These are phyloP conservation scores for Singerocomus inundabilis DNA, from an alignment of 1,284 basidiomycete species.

Conservation along the genomic window DNA sequence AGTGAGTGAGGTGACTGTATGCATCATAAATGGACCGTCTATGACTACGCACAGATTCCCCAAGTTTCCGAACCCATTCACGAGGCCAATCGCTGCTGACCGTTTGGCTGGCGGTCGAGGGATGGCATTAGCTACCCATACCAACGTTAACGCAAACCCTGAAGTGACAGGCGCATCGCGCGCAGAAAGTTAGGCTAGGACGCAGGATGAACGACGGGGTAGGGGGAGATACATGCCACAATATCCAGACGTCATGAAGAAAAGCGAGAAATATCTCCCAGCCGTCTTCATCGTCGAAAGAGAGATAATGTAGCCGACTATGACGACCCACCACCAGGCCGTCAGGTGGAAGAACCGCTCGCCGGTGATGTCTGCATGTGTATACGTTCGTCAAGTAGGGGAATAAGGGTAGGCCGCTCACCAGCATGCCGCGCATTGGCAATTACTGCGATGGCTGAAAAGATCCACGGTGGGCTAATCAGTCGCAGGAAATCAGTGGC, in stretches of 20 bases:
- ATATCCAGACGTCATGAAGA: slow-evolving; percentile 62
- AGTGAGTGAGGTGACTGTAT: slow-evolving; percentile 35
- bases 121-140: too few species aligned
- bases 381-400: neutral
- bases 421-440: too few species aligned
- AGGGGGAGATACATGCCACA: slow-evolving; percentile 39
- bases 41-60: slow-evolving; percentile 37
- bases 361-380: slow-evolving; percentile 49
- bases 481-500: neutral
- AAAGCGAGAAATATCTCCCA: too few species aligned
- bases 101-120: too few species aligned
- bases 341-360: slow-evolving; percentile 70
- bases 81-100: too few species aligned
- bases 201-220: neutral
- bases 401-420: slow-evolving; percentile 22
- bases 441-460: slow-evolving; percentile 54
- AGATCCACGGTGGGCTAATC: slow-evolving; percentile 64
- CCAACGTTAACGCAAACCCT: slow-evolving; percentile 59
- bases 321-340: too few species aligned
- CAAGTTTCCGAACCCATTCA: slow-evolving; percentile 34
- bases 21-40: neutral
- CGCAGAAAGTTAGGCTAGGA: neutral
- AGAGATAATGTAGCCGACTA: too few species aligned
- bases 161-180: too few species aligned
- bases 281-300: too few species aligned